A percentile compares a stretch with the other conserved stretches of the same genome.
Conservation (phyloP, 768 basidiomycete species). For the Collybia mongolica region DNA sequence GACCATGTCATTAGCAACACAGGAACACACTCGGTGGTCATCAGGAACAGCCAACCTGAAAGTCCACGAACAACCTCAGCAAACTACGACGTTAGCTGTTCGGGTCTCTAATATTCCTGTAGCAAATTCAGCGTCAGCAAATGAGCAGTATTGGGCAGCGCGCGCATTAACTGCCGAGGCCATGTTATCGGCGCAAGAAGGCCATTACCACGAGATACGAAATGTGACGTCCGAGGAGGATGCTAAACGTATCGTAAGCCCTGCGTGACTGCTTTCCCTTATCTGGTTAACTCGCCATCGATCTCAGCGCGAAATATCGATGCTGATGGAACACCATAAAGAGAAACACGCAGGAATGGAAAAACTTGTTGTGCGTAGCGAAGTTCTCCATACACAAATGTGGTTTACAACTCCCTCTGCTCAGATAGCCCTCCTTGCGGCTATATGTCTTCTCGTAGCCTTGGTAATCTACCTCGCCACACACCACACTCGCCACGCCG, state of each 20-base stretch:
- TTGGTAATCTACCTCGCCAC: conserved; percentile 33
- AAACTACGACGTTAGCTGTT: too few relatives aligned
- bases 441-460: conserved; percentile 33
- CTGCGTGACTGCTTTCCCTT: not conserved
- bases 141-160: conserved; percentile 67
- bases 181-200: conserved; percentile 45
- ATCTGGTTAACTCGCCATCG: too few relatives aligned
- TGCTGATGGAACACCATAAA: conserved; percentile 39
- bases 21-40: too few relatives aligned
- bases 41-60: too few relatives aligned
- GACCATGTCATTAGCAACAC: conserved; percentile 1
- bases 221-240: conserved; percentile 39
- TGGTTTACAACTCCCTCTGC: not conserved
- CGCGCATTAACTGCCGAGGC: conserved; percentile 68
- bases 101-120: too few relatives aligned
- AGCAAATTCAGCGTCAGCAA: conserved; percentile 2
- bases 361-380: conserved; percentile 44
- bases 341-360: conserved; percentile 50
- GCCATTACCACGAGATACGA: conserved; percentile 50
- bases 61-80: not conserved
- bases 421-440: conserved; percentile 30
- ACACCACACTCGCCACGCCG: conserved; percentile 25
- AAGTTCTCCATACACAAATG: not conserved
- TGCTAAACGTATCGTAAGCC: conserved; percentile 44
- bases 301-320: conserved; percentile 41